Evolutionary conservation across 805 yeast species (phyloP).

Genomic region (Blastobotrys robertii): DNA sequence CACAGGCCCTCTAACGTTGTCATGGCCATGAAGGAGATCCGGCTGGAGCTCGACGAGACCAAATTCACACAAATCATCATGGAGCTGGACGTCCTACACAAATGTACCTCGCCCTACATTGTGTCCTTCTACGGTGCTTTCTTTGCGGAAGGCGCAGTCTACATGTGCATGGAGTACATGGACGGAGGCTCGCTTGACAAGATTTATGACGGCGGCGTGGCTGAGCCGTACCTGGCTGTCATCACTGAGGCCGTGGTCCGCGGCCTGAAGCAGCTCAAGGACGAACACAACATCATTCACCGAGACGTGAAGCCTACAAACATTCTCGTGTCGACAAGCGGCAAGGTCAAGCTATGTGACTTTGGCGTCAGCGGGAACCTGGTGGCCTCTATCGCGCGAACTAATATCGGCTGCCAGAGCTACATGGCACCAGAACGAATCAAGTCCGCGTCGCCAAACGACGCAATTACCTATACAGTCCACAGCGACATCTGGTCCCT

Average conservation of each 20-base stretch:
- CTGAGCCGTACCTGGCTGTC: slow-evolving; percentile 70
- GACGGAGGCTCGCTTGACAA: slow-evolving; percentile 92
- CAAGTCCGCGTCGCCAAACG: slow-evolving; percentile 35
- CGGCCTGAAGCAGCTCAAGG: slow-evolving; percentile 79
- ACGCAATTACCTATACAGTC: slow-evolving; percentile 52
- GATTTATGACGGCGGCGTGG: slow-evolving; percentile 65
- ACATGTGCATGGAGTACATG: slow-evolving; percentile 97
- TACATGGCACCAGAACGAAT: slow-evolving; percentile 99
- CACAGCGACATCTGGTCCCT: slow-evolving; percentile 95
- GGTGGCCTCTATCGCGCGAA: slow-evolving; percentile 89
- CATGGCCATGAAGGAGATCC: slow-evolving; percentile 97
- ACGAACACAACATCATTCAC: slow-evolving; percentile 84
- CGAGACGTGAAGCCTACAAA: slow-evolving; percentile 97
- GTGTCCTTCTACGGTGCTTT: slow-evolving; percentile 97
- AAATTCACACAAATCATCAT: slow-evolving; percentile 88
- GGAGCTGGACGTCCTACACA: slow-evolving; percentile 92
- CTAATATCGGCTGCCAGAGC: slow-evolving; percentile 95
- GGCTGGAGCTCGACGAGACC: slow-evolving; percentile 87
- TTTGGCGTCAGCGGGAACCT: slow-evolving; percentile 94
- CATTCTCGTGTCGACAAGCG: slow-evolving; percentile 68
- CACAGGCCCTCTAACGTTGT: slow-evolving; percentile 86
- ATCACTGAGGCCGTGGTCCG: slow-evolving; percentile 70
- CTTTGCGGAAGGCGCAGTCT: slow-evolving; percentile 94
- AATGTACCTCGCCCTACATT: slow-evolving; percentile 80
- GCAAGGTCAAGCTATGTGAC: slow-evolving; percentile 88